Percentiles rank a stretch among this genome's conserved stretches.
These are phyloP conservation scores for Pseudotulostoma volvatum DNA, from an alignment of 495 filamentous ascomycete genomes.

Conservation along the genomic window DNA sequence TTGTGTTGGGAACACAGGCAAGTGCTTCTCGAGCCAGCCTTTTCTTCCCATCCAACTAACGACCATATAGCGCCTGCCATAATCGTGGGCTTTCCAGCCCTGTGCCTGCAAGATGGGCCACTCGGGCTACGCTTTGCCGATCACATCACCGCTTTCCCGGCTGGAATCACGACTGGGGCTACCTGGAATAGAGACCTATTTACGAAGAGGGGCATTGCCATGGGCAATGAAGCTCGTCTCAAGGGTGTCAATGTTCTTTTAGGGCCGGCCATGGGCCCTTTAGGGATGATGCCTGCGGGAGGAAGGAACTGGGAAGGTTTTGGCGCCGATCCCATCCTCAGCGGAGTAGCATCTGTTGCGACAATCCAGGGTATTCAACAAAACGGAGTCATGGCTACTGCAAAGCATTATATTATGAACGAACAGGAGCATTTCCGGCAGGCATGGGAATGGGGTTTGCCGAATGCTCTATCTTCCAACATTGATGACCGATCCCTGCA, in stretches of 20 bases:
- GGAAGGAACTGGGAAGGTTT: constrained; percentile 90
- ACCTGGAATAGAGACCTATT: constrained; percentile 81
- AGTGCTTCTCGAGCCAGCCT: neutral
- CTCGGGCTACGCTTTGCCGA: constrained; percentile 63
- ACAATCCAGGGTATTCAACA: constrained; percentile 65
- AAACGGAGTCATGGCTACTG: constrained; percentile 66
- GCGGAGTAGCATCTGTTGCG: constrained; percentile 48
- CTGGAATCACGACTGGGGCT: constrained; percentile 69
- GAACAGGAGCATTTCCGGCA: constrained; percentile 84
- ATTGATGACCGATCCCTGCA: constrained; percentile 69
- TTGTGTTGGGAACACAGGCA: constrained; percentile 75
- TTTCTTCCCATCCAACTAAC: neutral
- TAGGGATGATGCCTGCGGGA: constrained; percentile 70
- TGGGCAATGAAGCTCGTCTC: constrained; percentile 51
- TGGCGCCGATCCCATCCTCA: constrained; percentile 59
- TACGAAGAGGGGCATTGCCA: constrained; percentile 46
- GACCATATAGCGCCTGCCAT: constrained; percentile 38
- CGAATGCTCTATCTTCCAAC: constrained; percentile 62
- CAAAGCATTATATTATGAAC: constrained; percentile 69
- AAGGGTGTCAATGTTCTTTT: constrained; percentile 64
- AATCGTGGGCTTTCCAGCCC: constrained; percentile 58
- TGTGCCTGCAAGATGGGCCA: constrained; percentile 86
- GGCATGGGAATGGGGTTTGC: constrained; percentile 54
- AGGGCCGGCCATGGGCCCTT: constrained; percentile 58
- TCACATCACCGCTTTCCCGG: constrained; percentile 63